Conservation (phyloP, 352 stramenopile species). For the Pythium apleroticum region DNA sequence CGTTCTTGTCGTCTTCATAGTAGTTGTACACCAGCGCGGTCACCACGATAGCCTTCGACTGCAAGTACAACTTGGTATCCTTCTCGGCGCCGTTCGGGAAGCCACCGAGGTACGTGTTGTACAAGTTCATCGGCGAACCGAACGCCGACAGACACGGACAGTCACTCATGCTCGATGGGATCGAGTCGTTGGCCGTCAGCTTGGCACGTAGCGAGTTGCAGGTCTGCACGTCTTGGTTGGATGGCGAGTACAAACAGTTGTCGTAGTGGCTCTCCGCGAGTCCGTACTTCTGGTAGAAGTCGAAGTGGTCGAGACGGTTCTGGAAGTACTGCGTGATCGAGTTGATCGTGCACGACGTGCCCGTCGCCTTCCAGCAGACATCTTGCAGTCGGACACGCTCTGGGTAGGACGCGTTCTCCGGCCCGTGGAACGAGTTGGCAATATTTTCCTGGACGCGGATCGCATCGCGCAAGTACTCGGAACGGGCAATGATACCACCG, state of each 20-base stretch:
- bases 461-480: slow-evolving; percentile 44
- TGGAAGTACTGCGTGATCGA: slow-evolving; percentile 72
- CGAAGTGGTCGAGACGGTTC: slow-evolving; percentile 57
- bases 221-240: slow-evolving; percentile 41
- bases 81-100: slow-evolving; percentile 29
- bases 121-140: slow-evolving; percentile 52
- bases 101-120: slow-evolving; percentile 57
- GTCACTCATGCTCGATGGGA: slow-evolving; percentile 58
- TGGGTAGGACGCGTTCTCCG: slow-evolving; percentile 15
- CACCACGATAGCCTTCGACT: slow-evolving; percentile 47
- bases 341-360: slow-evolving; percentile 50
- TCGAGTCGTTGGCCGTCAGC: slow-evolving; percentile 29
- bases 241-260: slow-evolving; percentile 44
- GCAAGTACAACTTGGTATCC: slow-evolving; percentile 35
- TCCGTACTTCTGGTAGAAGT: slow-evolving; percentile 49
- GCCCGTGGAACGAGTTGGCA: slow-evolving; percentile 20
- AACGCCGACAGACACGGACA: slow-evolving; percentile 68
- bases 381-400: slow-evolving; percentile 36
- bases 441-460: slow-evolving; percentile 46
- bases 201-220: slow-evolving; percentile 40
- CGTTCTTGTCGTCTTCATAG: slow-evolving; percentile 37
- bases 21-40: slow-evolving; percentile 56
- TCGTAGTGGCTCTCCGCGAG: slow-evolving; percentile 44
- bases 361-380: slow-evolving; percentile 56
- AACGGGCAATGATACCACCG: slow-evolving; percentile 37